Base-by-base conservation (phyloP, 2,329 filamentous ascomycete species). In the Sclerotinia nivalis region DNA sequence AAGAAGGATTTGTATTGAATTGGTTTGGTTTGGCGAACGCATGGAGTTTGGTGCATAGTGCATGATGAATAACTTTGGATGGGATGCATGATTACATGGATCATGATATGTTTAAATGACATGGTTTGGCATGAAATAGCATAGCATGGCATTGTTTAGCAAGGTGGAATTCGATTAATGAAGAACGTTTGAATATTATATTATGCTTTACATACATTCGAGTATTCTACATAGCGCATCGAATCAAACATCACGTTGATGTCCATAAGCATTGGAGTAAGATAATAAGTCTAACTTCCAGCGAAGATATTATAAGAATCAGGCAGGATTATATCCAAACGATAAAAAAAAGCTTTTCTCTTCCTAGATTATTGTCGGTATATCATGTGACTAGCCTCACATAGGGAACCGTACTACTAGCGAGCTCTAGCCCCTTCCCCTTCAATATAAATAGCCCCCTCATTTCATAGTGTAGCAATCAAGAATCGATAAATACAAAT, bases 1-100 rank as follows among this genome's bases (percentile, higher is more conserved):
- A 74, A 75, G 58, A 37, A 31, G 31, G 13, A 40, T 59, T 50
- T 59, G 28, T 40, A 59, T 50, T 50, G 60, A 50, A 37, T 50
- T 64, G 20, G n/a, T 15, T 25, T 34, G n/a, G 31, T 64, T 64
- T 37, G 22, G 31, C 18, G 45, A 22, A 22, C 4, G 13, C 7
- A 37, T 50, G 60, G 60, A 37, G 45, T 45, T 59, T 59, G 56
- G 56, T 8, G n/a, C 37, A 40, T 28, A 22, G 34, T 10, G n/a
- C 22, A 59, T 58, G 37, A 43, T 43, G 40, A 43, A 40, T 40
- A 2, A 40, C 20, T 25, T 52, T 49, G 61, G 4, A 20, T 40
- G 47, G 45, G 31, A 15, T 50, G 22, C 15, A 52, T 64, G 45
- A n/a, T 43, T 25, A 34, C 22, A 25, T 59, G 37, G 34, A 12